These are phyloP conservation scores for Rosa lucieae DNA, from an alignment of 306 rosid genomes.

Conservation along the genomic window DNA sequence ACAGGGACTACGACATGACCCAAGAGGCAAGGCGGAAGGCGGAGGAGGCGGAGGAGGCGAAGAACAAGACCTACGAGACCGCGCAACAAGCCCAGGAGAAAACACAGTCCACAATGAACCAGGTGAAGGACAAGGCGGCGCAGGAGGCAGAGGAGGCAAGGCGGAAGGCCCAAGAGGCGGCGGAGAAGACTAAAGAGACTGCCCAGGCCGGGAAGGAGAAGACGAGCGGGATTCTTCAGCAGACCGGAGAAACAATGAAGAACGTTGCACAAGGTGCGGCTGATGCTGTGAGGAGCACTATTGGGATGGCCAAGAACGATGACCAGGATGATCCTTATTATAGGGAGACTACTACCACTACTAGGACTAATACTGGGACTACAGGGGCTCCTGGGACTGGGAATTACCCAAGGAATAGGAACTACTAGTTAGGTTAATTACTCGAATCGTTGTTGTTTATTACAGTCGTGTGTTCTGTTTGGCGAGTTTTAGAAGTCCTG, in stretches of 20 bases:
- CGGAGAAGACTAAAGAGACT: not conserved
- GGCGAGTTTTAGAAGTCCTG: not conserved
- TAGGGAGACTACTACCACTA: not conserved
- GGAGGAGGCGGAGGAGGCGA: not conserved
- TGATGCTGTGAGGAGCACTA: slow-evolving; percentile 50
- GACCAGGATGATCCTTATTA: not conserved
- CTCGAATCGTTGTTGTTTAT: not conserved
- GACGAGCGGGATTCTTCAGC: slow-evolving; percentile 40
- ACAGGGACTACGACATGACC: slow-evolving; percentile 25
- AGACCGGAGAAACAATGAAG: slow-evolving; percentile 61
- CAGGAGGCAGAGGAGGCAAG: slow-evolving; percentile 3
- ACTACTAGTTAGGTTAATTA: not conserved
- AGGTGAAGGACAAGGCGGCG: slow-evolving; percentile 18
- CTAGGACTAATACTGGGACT: not conserved
- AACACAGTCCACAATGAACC: slow-evolving; percentile 23
- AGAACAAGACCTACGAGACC: slow-evolving; percentile 14
- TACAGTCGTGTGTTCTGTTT: not conserved
- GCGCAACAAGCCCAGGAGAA: slow-evolving; percentile 27
- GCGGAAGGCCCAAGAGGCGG: slow-evolving; percentile 22
- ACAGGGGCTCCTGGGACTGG: not conserved
- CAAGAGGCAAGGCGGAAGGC: slow-evolving; percentile 35
- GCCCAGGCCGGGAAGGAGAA: slow-evolving; percentile 14
- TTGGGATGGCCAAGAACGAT: slow-evolving; percentile 50
- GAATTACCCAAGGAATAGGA: not conserved
- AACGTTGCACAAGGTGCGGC: slow-evolving; percentile 50